Percentiles rank a stretch among this genome's conserved stretches.
Evolutionary conservation across 257 asterid species (phyloP).

Genomic region (Handroanthus guayacan): DNA sequence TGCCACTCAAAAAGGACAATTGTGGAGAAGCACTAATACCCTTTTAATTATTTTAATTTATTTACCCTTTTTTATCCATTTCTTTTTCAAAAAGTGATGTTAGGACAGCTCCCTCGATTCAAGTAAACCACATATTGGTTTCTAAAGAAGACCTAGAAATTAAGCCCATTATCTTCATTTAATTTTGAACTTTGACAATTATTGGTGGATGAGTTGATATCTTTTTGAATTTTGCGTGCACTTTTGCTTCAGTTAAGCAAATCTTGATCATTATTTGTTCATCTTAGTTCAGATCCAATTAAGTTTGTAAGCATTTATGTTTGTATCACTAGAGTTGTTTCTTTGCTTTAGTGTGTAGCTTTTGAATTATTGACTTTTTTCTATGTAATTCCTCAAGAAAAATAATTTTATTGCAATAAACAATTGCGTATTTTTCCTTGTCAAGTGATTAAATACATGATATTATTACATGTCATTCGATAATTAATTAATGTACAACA

Average conservation of each 20-base stretch:
- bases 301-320: too few species aligned
- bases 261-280: not conserved
- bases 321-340: too few species aligned
- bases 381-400: too few species aligned
- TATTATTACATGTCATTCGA: too few species aligned
- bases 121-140: conserved; percentile 18
- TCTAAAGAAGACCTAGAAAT: conserved; percentile 15
- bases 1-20: conserved; percentile 59
- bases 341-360: too few species aligned
- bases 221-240: not conserved
- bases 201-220: conserved; percentile 26
- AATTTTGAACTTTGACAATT: conserved; percentile 24
- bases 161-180: conserved; percentile 35
- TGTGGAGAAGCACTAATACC: conserved; percentile 68
- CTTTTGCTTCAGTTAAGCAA: not conserved
- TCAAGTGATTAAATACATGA: too few species aligned
- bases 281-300: too few species aligned
- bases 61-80: conserved; percentile 13
- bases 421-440: too few species aligned
- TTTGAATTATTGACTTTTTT: too few species aligned
- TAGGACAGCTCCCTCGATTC: conserved; percentile 34
- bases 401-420: too few species aligned
- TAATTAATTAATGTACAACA: too few species aligned
- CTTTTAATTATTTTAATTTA: conserved; percentile 25
- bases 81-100: conserved; percentile 42